These are phyloP conservation scores for Friedmanniomyces simplex DNA, from an alignment of 495 filamentous ascomycete species.

Conservation along the genomic window DNA sequence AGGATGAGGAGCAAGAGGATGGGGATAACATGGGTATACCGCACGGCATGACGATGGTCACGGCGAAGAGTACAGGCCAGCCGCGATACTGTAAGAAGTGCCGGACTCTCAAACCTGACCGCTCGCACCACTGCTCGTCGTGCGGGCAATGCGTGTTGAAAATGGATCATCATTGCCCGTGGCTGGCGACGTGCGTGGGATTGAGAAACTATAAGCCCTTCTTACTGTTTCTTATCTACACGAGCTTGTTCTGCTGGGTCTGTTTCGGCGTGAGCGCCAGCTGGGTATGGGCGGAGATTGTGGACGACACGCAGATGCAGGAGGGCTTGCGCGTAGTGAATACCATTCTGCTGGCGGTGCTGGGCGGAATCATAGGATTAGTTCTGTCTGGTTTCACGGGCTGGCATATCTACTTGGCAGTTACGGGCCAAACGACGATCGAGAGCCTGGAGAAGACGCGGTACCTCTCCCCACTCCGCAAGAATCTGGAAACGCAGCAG, in stretches of 20 bases:
- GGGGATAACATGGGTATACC: not conserved
- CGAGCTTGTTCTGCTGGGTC: slow-evolving; percentile 73
- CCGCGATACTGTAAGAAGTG: slow-evolving; percentile 95
- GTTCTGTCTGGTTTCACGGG: slow-evolving; percentile 81
- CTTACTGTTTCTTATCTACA: slow-evolving; percentile 86
- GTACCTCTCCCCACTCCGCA: slow-evolving; percentile 70
- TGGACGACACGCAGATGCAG: slow-evolving; percentile 39
- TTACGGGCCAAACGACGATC: slow-evolving; percentile 77
- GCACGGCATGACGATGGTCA: slow-evolving; percentile 56
- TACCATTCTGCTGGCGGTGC: slow-evolving; percentile 73
- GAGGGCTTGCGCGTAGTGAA: slow-evolving; percentile 70
- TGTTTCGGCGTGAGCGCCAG: slow-evolving; percentile 58
- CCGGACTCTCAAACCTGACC: slow-evolving; percentile 84
- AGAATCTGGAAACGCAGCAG: slow-evolving; percentile 42
- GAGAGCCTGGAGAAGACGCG: slow-evolving; percentile 90
- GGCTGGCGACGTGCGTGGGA: slow-evolving; percentile 93
- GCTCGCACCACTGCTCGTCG: slow-evolving; percentile 90
- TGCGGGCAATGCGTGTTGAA: slow-evolving; percentile 90
- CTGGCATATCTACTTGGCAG: slow-evolving; percentile 83
- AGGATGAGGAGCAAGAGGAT: slow-evolving; percentile 32
- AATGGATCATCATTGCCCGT: slow-evolving; percentile 99
- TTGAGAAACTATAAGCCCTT: slow-evolving; percentile 93
- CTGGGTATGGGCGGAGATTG: slow-evolving; percentile 75
- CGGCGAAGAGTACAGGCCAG: slow-evolving; percentile 72
- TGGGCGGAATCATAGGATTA: slow-evolving; percentile 81